Evolutionary conservation across 1,139 yeast genomes (phyloP), one percentile per base, ranked within the genome.

Genomic region (Candida gigantensis): DNA sequence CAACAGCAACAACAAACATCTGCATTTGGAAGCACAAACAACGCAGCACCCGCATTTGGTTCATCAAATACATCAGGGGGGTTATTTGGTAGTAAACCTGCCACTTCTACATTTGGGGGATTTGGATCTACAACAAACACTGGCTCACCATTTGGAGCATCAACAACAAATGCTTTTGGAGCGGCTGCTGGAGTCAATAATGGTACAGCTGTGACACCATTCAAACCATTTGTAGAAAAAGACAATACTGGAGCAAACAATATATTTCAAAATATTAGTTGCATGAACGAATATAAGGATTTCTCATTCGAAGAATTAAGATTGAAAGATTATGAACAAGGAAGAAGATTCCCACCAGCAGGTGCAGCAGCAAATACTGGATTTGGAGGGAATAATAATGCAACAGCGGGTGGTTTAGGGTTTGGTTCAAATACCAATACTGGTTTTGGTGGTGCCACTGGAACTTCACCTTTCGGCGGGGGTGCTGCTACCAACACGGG

Each of bases 231-330:
- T 43, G 67, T 71, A 28, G 97, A 92, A 56, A 86, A 85, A 55
- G 98, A 92, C 52, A 62, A 80, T 13, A 67, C 77, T 3, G 68
- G 79, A 32, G 68, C 74, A 1, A 77, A 78, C 23, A 80, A 76
- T 49, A 63, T 74, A 32, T 92, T 74, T 60, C 89, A 90, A 57
- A 81, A 81, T 50, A 81, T 94, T 44, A 70, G 85, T 14, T 77
- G 87, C 28, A 90, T 92, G 97, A 96, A 95, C 10, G 95, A 88
- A 54, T 92, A 92, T 58, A 73, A 75, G 48, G 81, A 81, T 52
- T 86, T 65, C 52, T 85, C 96, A 1, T 77, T 83, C 52, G 97
- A 90, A 59, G 98, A 92, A 58, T 74, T 92, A 60, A 76, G 99
- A 58, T 67, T 77, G 50, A 92, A 85, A 59, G 99, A 92, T 62